Conservation (phyloP, 2,329 filamentous ascomycete genomes). For the Pyrenophora seminiperda region DNA sequence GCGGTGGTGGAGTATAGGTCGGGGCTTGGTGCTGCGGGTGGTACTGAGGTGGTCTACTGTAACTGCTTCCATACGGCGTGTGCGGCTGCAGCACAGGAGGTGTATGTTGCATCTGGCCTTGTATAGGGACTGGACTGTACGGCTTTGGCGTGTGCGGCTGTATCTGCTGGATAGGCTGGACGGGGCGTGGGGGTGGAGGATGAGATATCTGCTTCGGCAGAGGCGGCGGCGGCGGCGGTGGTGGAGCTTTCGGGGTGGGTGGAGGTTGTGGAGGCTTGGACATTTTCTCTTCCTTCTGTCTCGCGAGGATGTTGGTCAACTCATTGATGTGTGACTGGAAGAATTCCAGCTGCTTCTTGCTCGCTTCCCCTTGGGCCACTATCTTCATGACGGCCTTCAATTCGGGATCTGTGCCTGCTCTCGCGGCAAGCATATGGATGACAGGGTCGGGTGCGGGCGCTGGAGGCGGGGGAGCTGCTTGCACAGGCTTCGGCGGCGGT, state of each 20-base stretch:
- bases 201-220: slow-evolving; percentile 18
- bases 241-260: slow-evolving; percentile 18
- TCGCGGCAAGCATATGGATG: slow-evolving; percentile 77
- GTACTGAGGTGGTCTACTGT: slow-evolving; percentile 29
- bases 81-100: slow-evolving; percentile 26
- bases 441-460: slow-evolving; percentile 69
- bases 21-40: slow-evolving; percentile 30
- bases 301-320: slow-evolving; percentile 62
- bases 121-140: slow-evolving; percentile 11
- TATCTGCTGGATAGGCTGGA: slow-evolving; percentile 20
- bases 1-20: slow-evolving; percentile 49
- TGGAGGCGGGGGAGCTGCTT: slow-evolving; percentile 30
- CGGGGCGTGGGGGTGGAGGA: slow-evolving; percentile 22
- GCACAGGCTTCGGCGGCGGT: slow-evolving; percentile 34
- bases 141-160: slow-evolving; percentile 11
- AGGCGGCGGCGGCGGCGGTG: slow-evolving; percentile 15
- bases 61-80: slow-evolving; percentile 30
- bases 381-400: slow-evolving; percentile 82
- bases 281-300: slow-evolving; percentile 46
- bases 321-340: slow-evolving; percentile 84
- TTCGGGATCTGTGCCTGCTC: slow-evolving; percentile 72
- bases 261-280: slow-evolving; percentile 27
- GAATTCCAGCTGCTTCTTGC: slow-evolving; percentile 70
- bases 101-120: slow-evolving; percentile 22
- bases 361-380: slow-evolving; percentile 76